Base-by-base conservation (phyloP, 208 protist genomes). In the Phytomonas sp. region DNA sequence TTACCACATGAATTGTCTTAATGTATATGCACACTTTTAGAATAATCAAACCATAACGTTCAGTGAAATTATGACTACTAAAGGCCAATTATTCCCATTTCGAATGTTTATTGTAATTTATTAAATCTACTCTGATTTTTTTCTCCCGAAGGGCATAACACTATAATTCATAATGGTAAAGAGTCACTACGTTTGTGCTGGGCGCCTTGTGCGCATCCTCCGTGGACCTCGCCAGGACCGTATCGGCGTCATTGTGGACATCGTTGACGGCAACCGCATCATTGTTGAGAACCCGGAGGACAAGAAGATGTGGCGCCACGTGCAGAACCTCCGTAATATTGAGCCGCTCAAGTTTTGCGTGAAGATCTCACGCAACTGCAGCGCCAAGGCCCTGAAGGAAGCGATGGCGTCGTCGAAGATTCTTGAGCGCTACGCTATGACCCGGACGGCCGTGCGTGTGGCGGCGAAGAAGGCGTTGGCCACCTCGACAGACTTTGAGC, bases 251-350 rank as follows among this genome's bases (percentile, higher is more conserved):
- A 88, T 94, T 75, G 86, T 92, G 75, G 89, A 93, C 82, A 95
- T 95, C 75, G 77, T 95, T 66, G 89, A 95, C 76, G 87, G 72
- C 81, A 95, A 92, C 83, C 89, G 89, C 76, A 79, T 95, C 61
- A 81, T 95, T 60, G 89, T 95, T 68, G 89, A 95, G 86, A 95
- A 95, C 80, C 80, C 89, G n/a, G 72, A 75, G 73, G 89, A 95
- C 70, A 64, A 77, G 71, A 95, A 93, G 87, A 93, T 95, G 87
- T 93, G 89, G 87, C 87, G 89, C 70, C 89, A 95, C 74, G 89
- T 95, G 66, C 85, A 93, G 87, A 93, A 85, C 82, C 76, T 95
- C 63, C 87, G 89, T 78, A 95, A 95, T 75, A 77, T 95, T 45
- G 83, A 91, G 81, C 87, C 89, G 70, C 83, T 95, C 73, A 86